A percentile compares a stretch with the other conserved stretches of the same genome.
Evolutionary conservation across 331 rosid species (phyloP).

Genomic region (Cydonia oblonga): DNA sequence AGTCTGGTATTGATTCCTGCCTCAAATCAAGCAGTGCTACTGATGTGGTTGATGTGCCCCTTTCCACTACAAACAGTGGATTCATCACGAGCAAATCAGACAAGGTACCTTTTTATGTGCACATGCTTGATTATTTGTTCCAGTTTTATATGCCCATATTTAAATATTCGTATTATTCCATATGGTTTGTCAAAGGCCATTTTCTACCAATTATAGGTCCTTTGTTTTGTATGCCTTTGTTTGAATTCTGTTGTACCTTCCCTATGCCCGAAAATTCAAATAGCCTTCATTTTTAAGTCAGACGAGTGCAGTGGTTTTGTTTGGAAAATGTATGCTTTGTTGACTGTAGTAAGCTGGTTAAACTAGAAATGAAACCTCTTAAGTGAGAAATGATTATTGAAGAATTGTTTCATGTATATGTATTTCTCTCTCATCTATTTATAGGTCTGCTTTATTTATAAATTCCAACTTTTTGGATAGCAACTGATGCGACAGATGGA

Average conservation of each 20-base stretch:
- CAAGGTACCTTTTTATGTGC: constrained; percentile 35
- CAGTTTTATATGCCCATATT: not conserved
- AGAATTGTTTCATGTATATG: not conserved
- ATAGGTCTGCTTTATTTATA: not conserved
- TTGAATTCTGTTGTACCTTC: not conserved
- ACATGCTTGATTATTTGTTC: not conserved
- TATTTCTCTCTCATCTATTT: not conserved
- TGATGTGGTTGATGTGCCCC: constrained; percentile 27
- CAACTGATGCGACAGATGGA: not conserved
- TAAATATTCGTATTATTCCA: not conserved
- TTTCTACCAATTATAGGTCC: not conserved
- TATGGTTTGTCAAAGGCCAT: not conserved
- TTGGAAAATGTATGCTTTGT: not conserved
- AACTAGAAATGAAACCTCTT: not conserved
- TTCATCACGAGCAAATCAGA: constrained; percentile 22
- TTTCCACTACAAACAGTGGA: constrained; percentile 21
- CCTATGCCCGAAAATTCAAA: not conserved
- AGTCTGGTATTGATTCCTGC: constrained; percentile 45
- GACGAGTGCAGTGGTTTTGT: not conserved
- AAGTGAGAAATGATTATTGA: not conserved
- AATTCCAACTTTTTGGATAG: not conserved
- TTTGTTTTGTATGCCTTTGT: not conserved
- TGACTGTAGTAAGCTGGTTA: not conserved
- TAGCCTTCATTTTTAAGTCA: not conserved
- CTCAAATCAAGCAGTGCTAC: constrained; percentile 28